Evolutionary conservation across 1,284 basidiomycete genomes (phyloP), one percentile per base, ranked within the genome.

Genomic region (Moesziomyces aphidis): DNA sequence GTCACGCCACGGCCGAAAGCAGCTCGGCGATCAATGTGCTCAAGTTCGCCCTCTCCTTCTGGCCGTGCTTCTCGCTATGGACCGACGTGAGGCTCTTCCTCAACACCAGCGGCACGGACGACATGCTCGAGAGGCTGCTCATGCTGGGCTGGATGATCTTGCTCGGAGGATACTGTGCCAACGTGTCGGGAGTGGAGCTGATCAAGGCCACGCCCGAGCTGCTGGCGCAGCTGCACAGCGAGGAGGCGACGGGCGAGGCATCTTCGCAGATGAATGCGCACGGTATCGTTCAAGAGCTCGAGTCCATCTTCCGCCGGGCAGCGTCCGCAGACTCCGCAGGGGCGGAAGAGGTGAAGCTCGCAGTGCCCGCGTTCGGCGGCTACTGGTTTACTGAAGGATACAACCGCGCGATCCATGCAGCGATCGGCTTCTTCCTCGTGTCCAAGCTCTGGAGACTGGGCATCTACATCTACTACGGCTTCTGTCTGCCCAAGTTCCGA

Each of bases 41-140:
- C 57, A 81, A 83, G 61, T 85, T 85, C 65, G 60, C 83, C 11
- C 49, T 85, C 17, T 64, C 65, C 36, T 85, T 83, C 63, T 84
- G 72, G 61, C 83, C 82, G 0, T 69, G 78, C 22, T 83, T 75
- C 63, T 65, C 61, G 6, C 67, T 82, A n/a, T 81, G 80, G 81
- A 73, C 70, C n/a, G 81, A 83, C 45, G 73, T 77, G 0, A 57
- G 81, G 9, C 50, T 68, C n/a, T 81, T 77, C 50, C 50, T 85
- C 50, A 85, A 85, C 50, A 68, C 70, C 11, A 70, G 62, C 13
- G 84, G 84, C 6, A 83, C 81, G 11, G 84, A 85, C 61, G 84
- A 85, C 53, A 62, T 85, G 47, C 59, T 61, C 17, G 81, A 85
- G 47, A 64, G 84, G 1, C 1, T 81, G 17, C 68, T 80, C 53